Evolutionary conservation across 305 asterid genomes (phyloP).

Genomic region (Withania somnifera): DNA sequence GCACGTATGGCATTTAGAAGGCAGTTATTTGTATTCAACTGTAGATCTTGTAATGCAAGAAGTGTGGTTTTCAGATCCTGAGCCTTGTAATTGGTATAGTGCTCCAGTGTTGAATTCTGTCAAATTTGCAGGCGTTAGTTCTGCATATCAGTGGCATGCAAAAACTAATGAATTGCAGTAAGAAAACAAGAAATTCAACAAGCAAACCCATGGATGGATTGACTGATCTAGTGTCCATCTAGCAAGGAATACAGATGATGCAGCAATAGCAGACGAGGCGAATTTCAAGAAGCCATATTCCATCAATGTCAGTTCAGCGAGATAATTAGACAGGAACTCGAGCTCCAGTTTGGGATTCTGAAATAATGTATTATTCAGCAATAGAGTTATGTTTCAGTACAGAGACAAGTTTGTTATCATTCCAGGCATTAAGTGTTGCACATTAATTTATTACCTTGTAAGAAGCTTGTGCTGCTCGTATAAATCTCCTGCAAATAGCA

Average conservation of each 20-base stretch:
- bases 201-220: constrained; percentile 82
- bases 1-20: constrained; percentile 46
- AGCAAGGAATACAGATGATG: constrained; percentile 83
- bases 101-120: constrained; percentile 74
- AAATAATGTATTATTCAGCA: constrained; percentile 1
- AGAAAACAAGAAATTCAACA: constrained; percentile 4
- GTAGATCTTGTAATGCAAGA: constrained; percentile 52
- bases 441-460: constrained; percentile 28
- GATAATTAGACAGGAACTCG: constrained; percentile 77
- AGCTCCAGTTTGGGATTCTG: constrained; percentile 72
- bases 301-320: constrained; percentile 63
- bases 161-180: not conserved
- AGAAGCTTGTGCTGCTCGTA: constrained; percentile 50
- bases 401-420: not conserved
- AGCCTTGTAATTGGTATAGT: constrained; percentile 58
- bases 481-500: constrained; percentile 40
- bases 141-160: not conserved
- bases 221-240: constrained; percentile 88
- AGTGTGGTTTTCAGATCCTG: constrained; percentile 46
- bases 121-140: not conserved
- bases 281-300: constrained; percentile 67
- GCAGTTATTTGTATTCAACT: constrained; percentile 35
- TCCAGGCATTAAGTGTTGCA: not conserved
- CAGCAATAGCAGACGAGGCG: constrained; percentile 78
- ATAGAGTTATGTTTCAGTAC: not conserved